Conservation (phyloP, 345 rosid genomes). For the Ceriops zippeliana region DNA sequence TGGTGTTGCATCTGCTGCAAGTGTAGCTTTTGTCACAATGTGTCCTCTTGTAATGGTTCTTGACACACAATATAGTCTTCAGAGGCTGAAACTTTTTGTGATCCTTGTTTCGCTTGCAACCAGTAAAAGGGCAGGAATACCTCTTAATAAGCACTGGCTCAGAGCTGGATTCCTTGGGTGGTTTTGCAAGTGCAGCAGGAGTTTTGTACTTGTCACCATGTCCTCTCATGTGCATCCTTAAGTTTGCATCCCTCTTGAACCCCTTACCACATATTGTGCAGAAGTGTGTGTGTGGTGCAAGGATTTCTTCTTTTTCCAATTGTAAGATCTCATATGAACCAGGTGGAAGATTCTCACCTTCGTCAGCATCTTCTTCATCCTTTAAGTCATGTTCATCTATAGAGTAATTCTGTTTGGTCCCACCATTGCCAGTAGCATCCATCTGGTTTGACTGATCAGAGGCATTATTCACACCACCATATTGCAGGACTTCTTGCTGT, state of each 20-base stretch:
- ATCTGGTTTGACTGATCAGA: slow-evolving; percentile 40
- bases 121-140: slow-evolving; percentile 89
- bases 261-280: slow-evolving; percentile 98
- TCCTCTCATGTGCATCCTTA: slow-evolving; percentile 99
- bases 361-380: slow-evolving; percentile 92
- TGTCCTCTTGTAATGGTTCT: slow-evolving; percentile 93
- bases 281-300: slow-evolving; percentile 96
- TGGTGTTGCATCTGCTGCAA: slow-evolving; percentile 89
- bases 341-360: slow-evolving; percentile 86
- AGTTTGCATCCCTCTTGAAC: slow-evolving; percentile 91
- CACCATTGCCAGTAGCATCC: slow-evolving; percentile 28
- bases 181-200: slow-evolving; percentile 88
- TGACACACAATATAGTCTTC: slow-evolving; percentile 87
- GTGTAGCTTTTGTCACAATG: slow-evolving; percentile 93
- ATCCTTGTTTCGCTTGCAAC: slow-evolving; percentile 96
- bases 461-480: slow-evolving; percentile 30
- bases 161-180: slow-evolving; percentile 59
- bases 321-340: slow-evolving; percentile 93
- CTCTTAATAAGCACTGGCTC: slow-evolving; percentile 72
- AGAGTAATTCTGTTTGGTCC: slow-evolving; percentile 38
- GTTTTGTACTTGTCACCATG: slow-evolving; percentile 98
- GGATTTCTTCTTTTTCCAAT: slow-evolving; percentile 94
- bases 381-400: slow-evolving; percentile 70
- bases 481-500: slow-evolving; percentile 29
- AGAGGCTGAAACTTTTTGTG: slow-evolving; percentile 95